Base-by-base conservation (phyloP, 2,329 filamentous ascomycete genomes). In the Penicillium sp. region DNA sequence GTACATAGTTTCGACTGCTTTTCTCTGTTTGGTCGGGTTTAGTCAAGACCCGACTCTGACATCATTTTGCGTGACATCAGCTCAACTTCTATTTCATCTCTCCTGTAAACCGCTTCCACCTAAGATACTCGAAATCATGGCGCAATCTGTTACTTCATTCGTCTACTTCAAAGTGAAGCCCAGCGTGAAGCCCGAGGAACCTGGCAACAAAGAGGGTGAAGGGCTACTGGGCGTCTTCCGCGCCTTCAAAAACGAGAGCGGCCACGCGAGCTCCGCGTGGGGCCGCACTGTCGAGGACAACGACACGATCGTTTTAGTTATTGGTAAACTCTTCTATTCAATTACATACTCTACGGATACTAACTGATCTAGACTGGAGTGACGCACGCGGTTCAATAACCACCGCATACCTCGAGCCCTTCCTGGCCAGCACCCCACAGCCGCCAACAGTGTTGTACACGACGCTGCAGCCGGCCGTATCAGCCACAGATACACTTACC, bases 171-270 rank as follows among this genome's bases (percentile, higher is more conserved):
- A 64, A 24, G 47, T 70, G 28, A 71, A 67, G 55, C 42, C 61
- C n/a, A 57, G 62, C 28, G 65, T 72, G 20, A 66, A 63, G 48
- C 71, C 69, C 8, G 70, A 72, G 54, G 67, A 70, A 32, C 64
- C 65, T 13, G 54, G 54, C 25, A 71, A 58, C 46, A 60, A 63
- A 15, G 62, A 64, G 37, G 70, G 69, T n/a, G 44, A 56, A 15
- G 44, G 55, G 6, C 61, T 73, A 15, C 48, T 66, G 13, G 41
- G 58, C 4, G 44, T 65, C 18, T 62, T 72, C 42, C 49, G 59
- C 24, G 49, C 59, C 12, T 62, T 61, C 1, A 65, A 67, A 50
- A 54, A 63, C 6, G 65, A 70, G 47, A 66, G 61, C 50, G 70
- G 68, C 28, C 63, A 72, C 44, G 37, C 62, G 8, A 53, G 53